phyloP scores from a whole-genome alignment of 2,329 filamentous ascomycete genomes.

The Alternaria brassicae region DNA sequence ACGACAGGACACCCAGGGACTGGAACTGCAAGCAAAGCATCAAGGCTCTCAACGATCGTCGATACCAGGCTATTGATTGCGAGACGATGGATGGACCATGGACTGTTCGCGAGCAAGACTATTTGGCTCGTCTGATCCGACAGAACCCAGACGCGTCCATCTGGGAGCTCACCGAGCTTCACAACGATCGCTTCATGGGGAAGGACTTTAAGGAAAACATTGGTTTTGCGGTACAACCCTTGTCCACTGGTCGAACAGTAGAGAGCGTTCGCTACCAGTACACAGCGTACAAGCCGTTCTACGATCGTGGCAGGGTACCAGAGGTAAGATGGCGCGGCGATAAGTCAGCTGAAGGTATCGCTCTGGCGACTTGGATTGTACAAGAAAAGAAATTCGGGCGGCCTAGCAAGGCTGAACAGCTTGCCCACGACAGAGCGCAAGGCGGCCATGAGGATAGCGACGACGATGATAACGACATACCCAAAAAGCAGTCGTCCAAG shows the following conservation, averaged over 20 bases:
- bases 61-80: conserved; percentile 34
- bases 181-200: conserved; percentile 31
- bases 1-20: conserved; percentile 29
- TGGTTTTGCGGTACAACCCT: conserved; percentile 13
- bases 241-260: conserved; percentile 31
- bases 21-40: conserved; percentile 32
- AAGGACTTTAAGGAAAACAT: conserved; percentile 16
- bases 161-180: conserved; percentile 32
- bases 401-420: conserved; percentile 8
- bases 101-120: conserved; percentile 28
- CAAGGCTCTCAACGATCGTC: conserved; percentile 38
- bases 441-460: neutral
- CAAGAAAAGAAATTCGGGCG: conserved; percentile 8
- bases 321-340: conserved; percentile 13
- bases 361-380: conserved; percentile 1
- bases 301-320: conserved; percentile 28
- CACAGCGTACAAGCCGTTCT: conserved; percentile 27
- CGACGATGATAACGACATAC: neutral
- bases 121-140: conserved; percentile 22
- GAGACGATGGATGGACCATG: conserved; percentile 25
- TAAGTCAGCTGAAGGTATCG: conserved; percentile 10
- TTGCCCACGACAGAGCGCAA: conserved; percentile 1
- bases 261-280: conserved; percentile 41
- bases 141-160: conserved; percentile 32
- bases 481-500: neutral